Evolutionary conservation across 805 yeast species (phyloP).

Genomic region (Pichia rugopelliculosa): DNA sequence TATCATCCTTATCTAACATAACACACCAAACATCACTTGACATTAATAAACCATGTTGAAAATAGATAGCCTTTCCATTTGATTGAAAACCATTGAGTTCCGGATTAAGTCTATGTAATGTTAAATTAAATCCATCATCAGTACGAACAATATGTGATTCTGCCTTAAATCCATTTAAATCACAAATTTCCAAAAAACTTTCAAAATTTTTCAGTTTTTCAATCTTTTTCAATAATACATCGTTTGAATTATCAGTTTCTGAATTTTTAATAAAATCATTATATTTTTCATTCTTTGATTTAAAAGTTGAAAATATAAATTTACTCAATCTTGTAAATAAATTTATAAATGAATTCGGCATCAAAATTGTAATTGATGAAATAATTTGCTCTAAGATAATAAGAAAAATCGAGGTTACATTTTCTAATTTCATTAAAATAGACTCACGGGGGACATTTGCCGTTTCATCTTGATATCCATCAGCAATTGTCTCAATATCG

Average conservation of each 20-base stretch:
- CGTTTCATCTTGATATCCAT: not conserved
- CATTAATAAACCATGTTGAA: constrained; percentile 91
- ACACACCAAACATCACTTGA: constrained; percentile 64
- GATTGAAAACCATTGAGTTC: constrained; percentile 24
- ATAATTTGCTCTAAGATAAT: constrained; percentile 24
- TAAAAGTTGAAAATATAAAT: constrained; percentile 16
- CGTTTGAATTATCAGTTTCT: constrained; percentile 11
- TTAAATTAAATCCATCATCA: constrained; percentile 66
- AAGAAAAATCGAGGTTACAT: constrained; percentile 18
- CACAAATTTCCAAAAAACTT: constrained; percentile 59
- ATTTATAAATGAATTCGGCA: constrained; percentile 21
- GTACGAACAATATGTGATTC: constrained; percentile 78
- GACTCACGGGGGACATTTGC: not conserved
- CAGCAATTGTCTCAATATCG: not conserved
- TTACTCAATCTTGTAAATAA: constrained; percentile 19
- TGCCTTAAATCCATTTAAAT: constrained; percentile 56
- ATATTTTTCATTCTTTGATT: constrained; percentile 18
- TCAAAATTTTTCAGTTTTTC: constrained; percentile 38
- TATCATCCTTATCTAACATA: constrained; percentile 33
- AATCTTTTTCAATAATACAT: constrained; percentile 18
- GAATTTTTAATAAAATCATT: constrained; percentile 16
- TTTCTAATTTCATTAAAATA: constrained; percentile 10
- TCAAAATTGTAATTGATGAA: constrained; percentile 19
- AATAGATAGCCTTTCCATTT: constrained; percentile 53
- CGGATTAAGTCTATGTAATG: constrained; percentile 60